phyloP scores from a whole-genome alignment of 2,329 filamentous ascomycete genomes.

The Fonsecaea pugnacius region DNA sequence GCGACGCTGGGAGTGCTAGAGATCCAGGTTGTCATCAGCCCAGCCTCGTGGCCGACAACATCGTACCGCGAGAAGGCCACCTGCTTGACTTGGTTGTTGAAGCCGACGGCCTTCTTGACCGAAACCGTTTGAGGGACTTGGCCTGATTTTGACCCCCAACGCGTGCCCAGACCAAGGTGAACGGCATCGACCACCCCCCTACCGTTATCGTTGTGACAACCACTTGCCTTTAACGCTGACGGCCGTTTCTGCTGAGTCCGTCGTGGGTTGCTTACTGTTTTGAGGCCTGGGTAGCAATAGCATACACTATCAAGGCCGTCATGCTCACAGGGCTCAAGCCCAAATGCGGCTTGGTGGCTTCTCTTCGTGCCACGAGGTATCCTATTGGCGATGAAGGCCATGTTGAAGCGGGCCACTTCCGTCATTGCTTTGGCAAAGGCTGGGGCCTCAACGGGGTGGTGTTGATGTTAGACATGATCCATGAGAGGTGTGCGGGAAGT shows the following conservation, averaged over 20 bases:
- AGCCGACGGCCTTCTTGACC: neutral
- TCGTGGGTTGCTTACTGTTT: neutral
- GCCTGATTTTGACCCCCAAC: neutral
- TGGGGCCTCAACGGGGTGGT: neutral
- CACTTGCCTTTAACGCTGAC: neutral
- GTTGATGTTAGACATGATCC: neutral
- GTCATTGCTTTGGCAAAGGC: neutral
- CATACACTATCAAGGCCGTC: neutral
- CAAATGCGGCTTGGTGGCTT: conserved; percentile 2
- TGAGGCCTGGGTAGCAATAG: neutral
- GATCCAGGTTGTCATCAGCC: neutral
- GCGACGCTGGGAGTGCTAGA: neutral
- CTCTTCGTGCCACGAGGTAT: conserved; percentile 1
- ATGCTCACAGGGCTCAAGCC: neutral
- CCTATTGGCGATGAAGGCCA: neutral
- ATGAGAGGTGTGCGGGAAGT: neutral
- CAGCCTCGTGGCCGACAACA: neutral
- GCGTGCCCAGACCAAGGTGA: neutral
- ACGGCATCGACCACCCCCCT: neutral
- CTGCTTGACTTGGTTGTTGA: neutral
- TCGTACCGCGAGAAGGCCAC: neutral
- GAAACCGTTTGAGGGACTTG: neutral
- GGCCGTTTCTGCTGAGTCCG: neutral
- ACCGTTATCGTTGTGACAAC: neutral
- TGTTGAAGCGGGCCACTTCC: neutral